Percentiles rank a stretch among this genome's conserved stretches.
Evolutionary conservation across 306 rosid species (phyloP).

Genomic region (Malus fusca): DNA sequence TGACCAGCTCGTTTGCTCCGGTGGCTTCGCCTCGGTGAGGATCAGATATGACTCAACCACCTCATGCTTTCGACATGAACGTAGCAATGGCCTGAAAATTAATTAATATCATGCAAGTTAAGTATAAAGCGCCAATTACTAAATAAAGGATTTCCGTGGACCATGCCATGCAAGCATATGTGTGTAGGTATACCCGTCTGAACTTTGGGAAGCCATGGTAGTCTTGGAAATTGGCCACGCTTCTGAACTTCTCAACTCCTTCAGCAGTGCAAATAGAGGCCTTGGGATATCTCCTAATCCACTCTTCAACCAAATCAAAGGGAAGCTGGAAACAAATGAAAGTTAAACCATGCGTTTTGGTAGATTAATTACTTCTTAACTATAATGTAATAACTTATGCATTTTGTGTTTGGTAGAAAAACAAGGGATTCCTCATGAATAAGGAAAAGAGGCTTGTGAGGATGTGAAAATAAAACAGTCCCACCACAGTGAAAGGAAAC

Average conservation of each 20-base stretch:
- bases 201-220: conserved; percentile 77
- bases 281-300: conserved; percentile 65
- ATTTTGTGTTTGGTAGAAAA: too few species aligned
- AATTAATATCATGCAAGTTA: background rate
- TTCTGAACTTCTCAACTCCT: conserved; percentile 51
- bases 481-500: too few species aligned
- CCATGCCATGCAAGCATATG: background rate
- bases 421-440: too few species aligned
- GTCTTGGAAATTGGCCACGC: conserved; percentile 73
- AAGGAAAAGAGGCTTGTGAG: too few species aligned
- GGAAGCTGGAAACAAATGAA: conserved; percentile 36
- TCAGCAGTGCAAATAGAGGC: conserved; percentile 75
- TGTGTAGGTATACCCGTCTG: conserved; percentile 45
- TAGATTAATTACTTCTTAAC: background rate
- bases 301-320: conserved; percentile 50
- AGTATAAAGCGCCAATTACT: too few species aligned
- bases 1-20: conserved; percentile 73
- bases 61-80: conserved; percentile 77
- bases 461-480: too few species aligned
- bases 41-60: conserved; percentile 68
- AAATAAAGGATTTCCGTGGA: background rate
- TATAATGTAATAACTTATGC: too few species aligned
- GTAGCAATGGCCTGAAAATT: conserved; percentile 60
- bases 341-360: background rate
- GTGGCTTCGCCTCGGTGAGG: conserved; percentile 81